Evolutionary conservation across 306 rosid species (phyloP).

Genomic region (Notholithocarpus densiflorus): DNA sequence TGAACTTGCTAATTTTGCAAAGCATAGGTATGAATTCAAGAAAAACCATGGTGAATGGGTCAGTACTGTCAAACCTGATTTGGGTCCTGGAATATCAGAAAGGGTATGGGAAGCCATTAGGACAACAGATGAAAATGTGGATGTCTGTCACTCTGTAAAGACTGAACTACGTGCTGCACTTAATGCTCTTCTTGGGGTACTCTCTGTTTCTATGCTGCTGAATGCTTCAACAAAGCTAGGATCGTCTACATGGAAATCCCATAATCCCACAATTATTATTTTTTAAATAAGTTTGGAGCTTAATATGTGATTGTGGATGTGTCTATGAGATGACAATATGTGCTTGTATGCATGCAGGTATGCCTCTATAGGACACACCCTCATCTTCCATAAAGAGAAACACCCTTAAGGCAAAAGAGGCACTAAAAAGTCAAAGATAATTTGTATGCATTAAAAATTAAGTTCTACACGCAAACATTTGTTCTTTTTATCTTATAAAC

Average conservation of each 20-base stretch:
- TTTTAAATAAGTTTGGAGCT: background rate
- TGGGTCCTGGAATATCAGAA: conserved; percentile 83
- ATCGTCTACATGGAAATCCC: background rate
- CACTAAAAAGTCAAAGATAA: no score
- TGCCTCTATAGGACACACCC: no score
- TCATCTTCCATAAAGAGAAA: no score
- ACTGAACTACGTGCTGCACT: conserved; percentile 64
- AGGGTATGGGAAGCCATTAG: conserved; percentile 59
- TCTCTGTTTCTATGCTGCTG: conserved; percentile 6
- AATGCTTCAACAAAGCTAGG: background rate
- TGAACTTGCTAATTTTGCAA: conserved; percentile 9
- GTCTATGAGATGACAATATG: background rate
- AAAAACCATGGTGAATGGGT: conserved; percentile 85
- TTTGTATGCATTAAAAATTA: no score
- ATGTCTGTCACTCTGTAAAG: conserved; percentile 46
- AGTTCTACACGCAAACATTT: no score
- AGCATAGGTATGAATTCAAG: conserved; percentile 76
- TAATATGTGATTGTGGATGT: background rate
- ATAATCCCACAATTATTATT: background rate
- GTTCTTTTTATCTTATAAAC: no score
- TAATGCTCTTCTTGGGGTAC: conserved; percentile 79
- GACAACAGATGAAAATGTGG: conserved; percentile 50
- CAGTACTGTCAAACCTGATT: conserved; percentile 56
- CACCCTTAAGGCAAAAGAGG: no score
- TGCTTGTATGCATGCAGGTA: no score